Conservation (phyloP, 768 basidiomycete genomes). For the Russula griseocarnosa region DNA sequence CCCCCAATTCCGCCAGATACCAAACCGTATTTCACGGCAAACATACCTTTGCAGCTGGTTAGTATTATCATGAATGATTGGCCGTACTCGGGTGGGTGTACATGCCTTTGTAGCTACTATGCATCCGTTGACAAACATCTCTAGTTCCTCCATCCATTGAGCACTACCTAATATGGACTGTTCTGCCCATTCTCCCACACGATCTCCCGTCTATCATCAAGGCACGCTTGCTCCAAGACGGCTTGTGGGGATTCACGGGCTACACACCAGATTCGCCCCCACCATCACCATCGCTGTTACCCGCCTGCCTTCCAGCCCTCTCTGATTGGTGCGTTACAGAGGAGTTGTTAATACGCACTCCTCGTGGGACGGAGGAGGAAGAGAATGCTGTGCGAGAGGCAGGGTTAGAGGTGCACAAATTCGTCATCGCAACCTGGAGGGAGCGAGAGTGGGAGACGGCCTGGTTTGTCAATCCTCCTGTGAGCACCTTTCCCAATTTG, state of each 20-base stretch:
- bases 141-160: constrained; percentile 67
- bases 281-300: constrained; percentile 57
- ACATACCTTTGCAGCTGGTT: constrained; percentile 54
- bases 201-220: constrained; percentile 49
- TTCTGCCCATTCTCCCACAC: constrained; percentile 64
- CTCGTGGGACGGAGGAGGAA: constrained; percentile 50
- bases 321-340: constrained; percentile 68
- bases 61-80: constrained; percentile 81
- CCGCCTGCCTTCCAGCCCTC: constrained; percentile 55
- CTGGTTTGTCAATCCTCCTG: constrained; percentile 89
- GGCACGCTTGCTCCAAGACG: constrained; percentile 64
- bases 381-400: constrained; percentile 47
- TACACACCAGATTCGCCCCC: constrained; percentile 41
- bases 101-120: no score
- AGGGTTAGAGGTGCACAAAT: constrained; percentile 56
- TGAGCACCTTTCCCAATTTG: constrained; percentile 37
- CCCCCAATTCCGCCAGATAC: constrained; percentile 37
- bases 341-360: constrained; percentile 54
- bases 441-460: constrained; percentile 83
- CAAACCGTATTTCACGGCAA: constrained; percentile 61
- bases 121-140: not conserved
- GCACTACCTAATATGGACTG: constrained; percentile 75
- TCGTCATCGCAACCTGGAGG: constrained; percentile 62
- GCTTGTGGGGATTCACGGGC: constrained; percentile 81
- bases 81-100: constrained; percentile 71